Percentiles rank a stretch among this genome's conserved stretches.
Evolutionary conservation across 2,329 filamentous ascomycete genomes (phyloP).

Genomic region (Alternaria sp.): DNA sequence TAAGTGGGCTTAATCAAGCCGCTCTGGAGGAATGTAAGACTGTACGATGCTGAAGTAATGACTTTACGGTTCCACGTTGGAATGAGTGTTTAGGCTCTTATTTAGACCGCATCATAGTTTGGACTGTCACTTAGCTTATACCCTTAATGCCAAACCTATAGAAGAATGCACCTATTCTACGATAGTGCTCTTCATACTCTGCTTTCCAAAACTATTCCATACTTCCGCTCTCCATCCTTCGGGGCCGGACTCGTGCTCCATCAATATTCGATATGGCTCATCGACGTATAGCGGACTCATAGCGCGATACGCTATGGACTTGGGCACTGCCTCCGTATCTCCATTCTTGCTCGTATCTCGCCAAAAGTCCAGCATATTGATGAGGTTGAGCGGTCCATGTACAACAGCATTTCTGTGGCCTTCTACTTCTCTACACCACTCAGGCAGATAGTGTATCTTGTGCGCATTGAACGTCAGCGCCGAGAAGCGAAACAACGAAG

Average conservation of each 20-base stretch:
- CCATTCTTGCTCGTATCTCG: slow-evolving; percentile 29
- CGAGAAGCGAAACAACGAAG: slow-evolving; percentile 86
- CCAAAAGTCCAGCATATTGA: slow-evolving; percentile 47
- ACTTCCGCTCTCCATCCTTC: slow-evolving; percentile 33
- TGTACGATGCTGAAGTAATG: slow-evolving; percentile 1
- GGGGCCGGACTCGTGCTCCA: slow-evolving; percentile 11
- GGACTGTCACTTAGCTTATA: background rate
- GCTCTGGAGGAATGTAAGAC: background rate
- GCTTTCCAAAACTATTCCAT: slow-evolving; percentile 42
- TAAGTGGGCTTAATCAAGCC: slow-evolving; percentile 68
- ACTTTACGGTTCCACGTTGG: slow-evolving; percentile 5
- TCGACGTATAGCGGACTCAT: slow-evolving; percentile 42
- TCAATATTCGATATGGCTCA: slow-evolving; percentile 38
- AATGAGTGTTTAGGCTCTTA: background rate
- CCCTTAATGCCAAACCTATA: background rate
- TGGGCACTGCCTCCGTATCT: slow-evolving; percentile 26
- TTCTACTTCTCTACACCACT: slow-evolving; percentile 74
- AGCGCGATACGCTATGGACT: slow-evolving; percentile 38
- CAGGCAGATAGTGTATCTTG: slow-evolving; percentile 80
- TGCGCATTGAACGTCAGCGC: slow-evolving; percentile 94
- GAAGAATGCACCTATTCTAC: slow-evolving; percentile 16
- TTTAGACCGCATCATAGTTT: background rate
- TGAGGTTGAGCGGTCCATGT: slow-evolving; percentile 83
- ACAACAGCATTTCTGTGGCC: slow-evolving; percentile 78
- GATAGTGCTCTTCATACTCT: slow-evolving; percentile 40